Evolutionary conservation across 2,329 filamentous ascomycete genomes (phyloP).

Genomic region (Aspergillus sp.): DNA sequence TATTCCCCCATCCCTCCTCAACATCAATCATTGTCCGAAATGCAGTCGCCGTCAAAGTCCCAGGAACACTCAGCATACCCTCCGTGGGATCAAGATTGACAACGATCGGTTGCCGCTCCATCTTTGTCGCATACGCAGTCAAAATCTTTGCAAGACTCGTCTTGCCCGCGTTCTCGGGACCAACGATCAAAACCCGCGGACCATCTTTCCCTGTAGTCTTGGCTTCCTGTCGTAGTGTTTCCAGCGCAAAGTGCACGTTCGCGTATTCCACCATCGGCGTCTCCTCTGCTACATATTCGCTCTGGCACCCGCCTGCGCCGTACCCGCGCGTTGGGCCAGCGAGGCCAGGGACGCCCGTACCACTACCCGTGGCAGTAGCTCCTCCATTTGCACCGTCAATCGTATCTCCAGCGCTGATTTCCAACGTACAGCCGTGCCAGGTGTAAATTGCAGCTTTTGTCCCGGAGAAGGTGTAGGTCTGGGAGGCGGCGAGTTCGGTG

Average conservation of each 20-base stretch:
- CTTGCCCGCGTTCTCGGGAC: conserved; percentile 73
- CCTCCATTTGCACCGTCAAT: conserved; percentile 31
- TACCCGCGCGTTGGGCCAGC: conserved; percentile 18
- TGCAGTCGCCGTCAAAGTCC: conserved; percentile 77
- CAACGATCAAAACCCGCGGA: conserved; percentile 78
- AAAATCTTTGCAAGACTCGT: conserved; percentile 72
- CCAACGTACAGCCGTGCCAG: conserved; percentile 82
- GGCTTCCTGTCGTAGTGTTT: conserved; percentile 61
- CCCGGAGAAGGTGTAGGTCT: conserved; percentile 72
- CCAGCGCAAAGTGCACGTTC: conserved; percentile 83
- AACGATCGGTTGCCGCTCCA: conserved; percentile 67
- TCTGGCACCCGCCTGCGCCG: conserved; percentile 56
- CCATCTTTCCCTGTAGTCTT: conserved; percentile 49
- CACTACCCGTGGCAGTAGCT: conserved; percentile 15
- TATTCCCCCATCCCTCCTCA: conserved; percentile 81
- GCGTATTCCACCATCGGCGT: conserved; percentile 74
- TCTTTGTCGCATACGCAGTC: conserved; percentile 69
- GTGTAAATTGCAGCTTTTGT: conserved; percentile 84
- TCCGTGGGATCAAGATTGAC: conserved; percentile 81
- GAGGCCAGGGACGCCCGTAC: conserved; percentile 1
- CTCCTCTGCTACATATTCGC: conserved; percentile 66
- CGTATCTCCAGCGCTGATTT: conserved; percentile 60
- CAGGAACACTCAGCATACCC: conserved; percentile 68
- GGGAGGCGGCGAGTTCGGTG: conserved; percentile 77
- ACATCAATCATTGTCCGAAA: conserved; percentile 84